A percentile compares a stretch with the other conserved stretches of the same genome.
phyloP scores from a whole-genome alignment of 1,284 basidiomycete species.

The Ceratobasidium sp. region DNA sequence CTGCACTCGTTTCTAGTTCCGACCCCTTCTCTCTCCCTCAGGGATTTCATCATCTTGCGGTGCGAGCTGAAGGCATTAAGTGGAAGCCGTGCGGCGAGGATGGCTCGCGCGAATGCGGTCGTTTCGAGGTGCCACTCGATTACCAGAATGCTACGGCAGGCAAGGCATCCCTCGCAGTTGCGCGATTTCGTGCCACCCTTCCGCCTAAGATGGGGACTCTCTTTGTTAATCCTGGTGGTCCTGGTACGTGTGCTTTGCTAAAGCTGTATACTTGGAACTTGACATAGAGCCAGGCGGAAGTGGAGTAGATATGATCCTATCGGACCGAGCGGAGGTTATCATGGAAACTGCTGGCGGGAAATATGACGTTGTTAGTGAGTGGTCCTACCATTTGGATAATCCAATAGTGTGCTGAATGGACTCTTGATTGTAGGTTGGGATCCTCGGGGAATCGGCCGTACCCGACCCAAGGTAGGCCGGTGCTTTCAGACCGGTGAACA shows the following conservation, averaged over 20 bases:
- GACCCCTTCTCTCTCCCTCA: not conserved
- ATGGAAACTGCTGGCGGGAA: slow-evolving; percentile 19
- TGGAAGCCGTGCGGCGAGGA: slow-evolving; percentile 17
- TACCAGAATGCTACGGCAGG: slow-evolving; percentile 35
- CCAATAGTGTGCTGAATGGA: no score
- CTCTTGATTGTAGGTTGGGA: slow-evolving; percentile 28
- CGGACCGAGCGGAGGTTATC: not conserved
- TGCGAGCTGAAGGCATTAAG: slow-evolving; percentile 3
- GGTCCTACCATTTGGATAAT: not conserved
- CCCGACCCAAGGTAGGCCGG: not conserved
- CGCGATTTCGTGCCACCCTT: slow-evolving; percentile 4
- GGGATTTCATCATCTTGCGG: slow-evolving; percentile 1
- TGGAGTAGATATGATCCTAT: not conserved
- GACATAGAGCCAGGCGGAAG: not conserved
- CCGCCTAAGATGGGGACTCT: slow-evolving; percentile 32
- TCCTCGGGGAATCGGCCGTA: slow-evolving; percentile 37
- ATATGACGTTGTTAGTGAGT: slow-evolving; percentile 39
- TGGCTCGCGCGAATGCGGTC: slow-evolving; percentile 28
- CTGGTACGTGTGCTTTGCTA: not conserved
- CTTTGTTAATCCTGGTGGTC: slow-evolving; percentile 44
- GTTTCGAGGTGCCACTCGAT: slow-evolving; percentile 43
- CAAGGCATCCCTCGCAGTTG: slow-evolving; percentile 33
- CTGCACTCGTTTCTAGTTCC: slow-evolving; percentile 7
- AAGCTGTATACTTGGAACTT: not conserved
- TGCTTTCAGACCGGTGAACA: slow-evolving; percentile 20